Base-by-base conservation (phyloP, 2,329 filamentous ascomycete genomes). In the Ramularia endophylla region DNA sequence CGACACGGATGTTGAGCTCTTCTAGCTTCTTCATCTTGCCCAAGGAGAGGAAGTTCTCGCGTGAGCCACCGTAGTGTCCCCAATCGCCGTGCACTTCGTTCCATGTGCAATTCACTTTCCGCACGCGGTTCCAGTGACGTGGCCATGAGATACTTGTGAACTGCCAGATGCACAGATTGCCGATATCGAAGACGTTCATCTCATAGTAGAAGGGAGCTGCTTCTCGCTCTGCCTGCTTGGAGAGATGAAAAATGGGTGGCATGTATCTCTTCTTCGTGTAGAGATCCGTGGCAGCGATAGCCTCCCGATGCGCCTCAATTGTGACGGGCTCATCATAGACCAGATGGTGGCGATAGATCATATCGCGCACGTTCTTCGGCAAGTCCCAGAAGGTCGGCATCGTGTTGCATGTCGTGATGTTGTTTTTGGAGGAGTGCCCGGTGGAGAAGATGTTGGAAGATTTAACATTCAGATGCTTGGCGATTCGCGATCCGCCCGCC, bases 321-420 rank as follows among this genome's bases (percentile, higher is more conserved):
- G 25, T 45, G 27, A 57, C 38, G 0, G 49, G 38, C 2, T 50
- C 30, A 1, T 50, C 40, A 5, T 46, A 15, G 9, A 51, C 30
- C 0, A 58, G 49, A 35, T 56, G 48, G 17, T 55, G 33, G n/a
- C 48, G 43, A 27, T 58, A 56, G n/a, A 58, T 55, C 13, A 38
- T 40, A 32, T 56, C 35, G 12, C 56, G 50, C 12, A 58, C 42
- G 1, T 34, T 7, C 22, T 46, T 48, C 8, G 53, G 54, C 4
- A 58, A 43, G 32, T 54, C 47, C 41, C 37, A 49, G 48, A 58
- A 57, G 43, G 43, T 46, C 4, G 50, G 31, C 53, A 57, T 57
- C 15, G 18, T 41, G 38, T 7, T 28, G 35, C 40, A 19, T 3
- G 28, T 38, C n/a, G n/a, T n/a, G n/a, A n/a, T n/a, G n/a, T n/a